Percentiles rank a stretch among this genome's conserved stretches.
Evolutionary conservation across 352 stramenopile genomes (phyloP).

Genomic region (Pseudoperonospora humuli): DNA sequence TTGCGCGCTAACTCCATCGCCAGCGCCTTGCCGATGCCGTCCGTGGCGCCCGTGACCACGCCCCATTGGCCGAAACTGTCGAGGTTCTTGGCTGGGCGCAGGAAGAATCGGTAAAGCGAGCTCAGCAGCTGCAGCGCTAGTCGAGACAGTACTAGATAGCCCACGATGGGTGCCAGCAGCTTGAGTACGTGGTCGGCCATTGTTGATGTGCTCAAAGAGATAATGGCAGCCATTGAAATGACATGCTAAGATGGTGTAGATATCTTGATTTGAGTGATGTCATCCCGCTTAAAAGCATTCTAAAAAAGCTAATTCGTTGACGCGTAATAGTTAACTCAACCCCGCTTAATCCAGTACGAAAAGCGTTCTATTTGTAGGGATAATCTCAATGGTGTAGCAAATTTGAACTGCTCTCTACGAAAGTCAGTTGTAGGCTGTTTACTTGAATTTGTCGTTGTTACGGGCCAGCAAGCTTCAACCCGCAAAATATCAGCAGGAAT

Average conservation of each 20-base stretch:
- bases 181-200: constrained; percentile 23
- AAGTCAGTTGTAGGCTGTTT: too few relatives aligned
- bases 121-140: constrained; percentile 42
- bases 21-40: constrained; percentile 89
- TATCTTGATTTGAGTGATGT: constrained; percentile 11
- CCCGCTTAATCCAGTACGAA: too few relatives aligned
- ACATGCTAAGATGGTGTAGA: neutral
- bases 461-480: too few relatives aligned
- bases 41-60: constrained; percentile 95
- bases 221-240: constrained; percentile 12
- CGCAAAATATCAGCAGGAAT: too few relatives aligned
- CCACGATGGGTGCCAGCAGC: constrained; percentile 25
- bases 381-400: too few relatives aligned
- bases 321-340: too few relatives aligned
- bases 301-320: neutral
- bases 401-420: too few relatives aligned
- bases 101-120: constrained; percentile 81
- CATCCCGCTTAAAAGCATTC: constrained; percentile 1
- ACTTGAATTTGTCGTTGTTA: too few relatives aligned
- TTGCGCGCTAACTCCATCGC: constrained; percentile 94
- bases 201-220: too few relatives aligned
- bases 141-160: constrained; percentile 42
- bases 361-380: too few relatives aligned
- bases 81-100: constrained; percentile 90
- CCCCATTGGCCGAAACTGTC: constrained; percentile 95